Evolutionary conservation across 2,329 filamentous ascomycete species (phyloP), one percentile per base, ranked within the genome.

Genomic region (Teratosphaeria epicoccoides): DNA sequence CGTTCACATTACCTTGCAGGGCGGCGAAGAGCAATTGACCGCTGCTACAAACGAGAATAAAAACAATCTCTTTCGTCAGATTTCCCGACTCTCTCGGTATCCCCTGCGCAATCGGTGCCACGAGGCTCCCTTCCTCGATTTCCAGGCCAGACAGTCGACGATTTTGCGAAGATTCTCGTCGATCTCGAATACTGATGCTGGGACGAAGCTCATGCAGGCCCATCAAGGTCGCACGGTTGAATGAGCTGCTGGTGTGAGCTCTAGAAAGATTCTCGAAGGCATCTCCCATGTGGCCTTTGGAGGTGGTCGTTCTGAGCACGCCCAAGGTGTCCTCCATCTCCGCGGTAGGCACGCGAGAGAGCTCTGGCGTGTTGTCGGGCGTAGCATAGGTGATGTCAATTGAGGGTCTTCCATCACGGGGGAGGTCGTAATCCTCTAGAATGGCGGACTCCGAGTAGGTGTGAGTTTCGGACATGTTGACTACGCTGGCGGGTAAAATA

Each of bases 21-120:
- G 73, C 68, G 1, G 70, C 65, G 54, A 73, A 74, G 10, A 74
- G 64, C 54, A 74, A 63, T 43, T 73, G 65, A 1, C 71, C 70
- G 11, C 67, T 68, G 3, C 69, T 71, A 57, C 71, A 74, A 37
- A 72, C 68, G 10, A 67, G 61, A 5, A 74, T 62, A 45, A 73
- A 66, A 22, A 72, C 55, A 24, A 73, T 55, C 49, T 74, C 71
- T 0, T 69, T 63, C 1, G 66, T 62, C 2, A 73, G 63, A 49
- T 63, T 73, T 22, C 62, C 57, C 6, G 73, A 57, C 54, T 74
- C 71, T 0, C 68, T 65, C 1, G 72, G 71, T 1, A 60, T 46
- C 20, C 59, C 58, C 46, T 62, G 59, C n/a, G 43, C n/a, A 28
- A 51, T 37, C 14, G 49, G 43, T 11, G 10, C 3, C 10, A 24